These are phyloP conservation scores for Cordyceps fumosorosea DNA, from an alignment of 2,329 filamentous ascomycete species.

Conservation along the genomic window DNA sequence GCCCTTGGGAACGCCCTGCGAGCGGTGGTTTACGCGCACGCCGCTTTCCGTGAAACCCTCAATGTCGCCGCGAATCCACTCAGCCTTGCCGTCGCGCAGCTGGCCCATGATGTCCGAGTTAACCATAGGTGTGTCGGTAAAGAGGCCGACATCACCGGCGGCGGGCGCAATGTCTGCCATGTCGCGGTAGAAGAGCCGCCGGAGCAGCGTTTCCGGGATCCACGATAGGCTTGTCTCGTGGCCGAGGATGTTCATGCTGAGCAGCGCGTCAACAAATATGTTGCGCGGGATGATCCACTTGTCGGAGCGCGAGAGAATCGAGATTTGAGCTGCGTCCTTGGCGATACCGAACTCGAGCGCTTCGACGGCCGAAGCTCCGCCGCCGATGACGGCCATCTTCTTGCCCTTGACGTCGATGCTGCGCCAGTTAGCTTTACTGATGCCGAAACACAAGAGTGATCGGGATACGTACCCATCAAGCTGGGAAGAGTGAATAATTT, in stretches of 20 bases:
- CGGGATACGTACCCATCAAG: constrained; percentile 49
- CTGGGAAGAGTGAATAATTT: constrained; percentile 68
- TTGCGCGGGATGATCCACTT: constrained; percentile 88
- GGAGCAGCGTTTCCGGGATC: constrained; percentile 70
- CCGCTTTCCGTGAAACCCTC: constrained; percentile 56
- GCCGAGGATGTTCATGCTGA: constrained; percentile 73
- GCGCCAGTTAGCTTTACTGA: constrained; percentile 17
- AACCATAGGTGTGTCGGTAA: constrained; percentile 80
- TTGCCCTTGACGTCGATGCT: constrained; percentile 66
- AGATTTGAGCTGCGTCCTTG: constrained; percentile 59
- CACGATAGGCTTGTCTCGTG: constrained; percentile 69
- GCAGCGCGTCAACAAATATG: constrained; percentile 62
- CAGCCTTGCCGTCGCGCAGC: constrained; percentile 62
- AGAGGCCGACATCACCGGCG: constrained; percentile 57
- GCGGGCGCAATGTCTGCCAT: constrained; percentile 64
- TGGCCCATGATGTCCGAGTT: constrained; percentile 75
- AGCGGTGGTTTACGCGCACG: constrained; percentile 64
- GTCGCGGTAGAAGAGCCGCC: constrained; percentile 77
- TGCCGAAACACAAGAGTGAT: fast-evolving
- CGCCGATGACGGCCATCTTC: constrained; percentile 68
- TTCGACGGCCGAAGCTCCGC: constrained; percentile 72
- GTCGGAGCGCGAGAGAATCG: constrained; percentile 69
- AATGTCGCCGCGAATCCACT: constrained; percentile 80
- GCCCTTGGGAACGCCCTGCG: constrained; percentile 66
- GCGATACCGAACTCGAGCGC: constrained; percentile 71